Percentiles rank a stretch among this genome's conserved stretches.
phyloP scores from a whole-genome alignment of 441 rosid species.

The Codiaeum variegatum region DNA sequence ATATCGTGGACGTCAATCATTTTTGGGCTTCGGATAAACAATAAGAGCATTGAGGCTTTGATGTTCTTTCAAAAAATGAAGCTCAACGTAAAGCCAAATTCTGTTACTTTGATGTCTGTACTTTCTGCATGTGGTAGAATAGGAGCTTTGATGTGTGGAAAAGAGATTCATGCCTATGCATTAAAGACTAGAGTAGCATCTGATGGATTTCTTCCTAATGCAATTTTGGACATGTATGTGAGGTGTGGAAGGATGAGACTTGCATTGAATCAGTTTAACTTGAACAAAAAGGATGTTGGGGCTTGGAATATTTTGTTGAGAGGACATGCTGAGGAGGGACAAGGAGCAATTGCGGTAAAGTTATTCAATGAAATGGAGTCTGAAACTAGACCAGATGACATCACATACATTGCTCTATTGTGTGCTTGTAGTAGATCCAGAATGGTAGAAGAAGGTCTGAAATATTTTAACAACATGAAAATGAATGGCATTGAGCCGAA shows the following conservation, averaged over 20 bases:
- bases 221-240: slow-evolving; percentile 78
- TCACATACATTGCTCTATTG: slow-evolving; percentile 71
- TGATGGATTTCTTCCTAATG: slow-evolving; percentile 76
- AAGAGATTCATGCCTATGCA: slow-evolving; percentile 83
- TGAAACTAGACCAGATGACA: slow-evolving; percentile 57
- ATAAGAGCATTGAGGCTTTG: slow-evolving; percentile 74
- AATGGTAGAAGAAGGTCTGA: slow-evolving; percentile 71
- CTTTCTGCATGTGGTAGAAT: slow-evolving; percentile 84
- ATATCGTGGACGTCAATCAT: slow-evolving; percentile 90
- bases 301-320: slow-evolving; percentile 88
- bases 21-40: slow-evolving; percentile 71
- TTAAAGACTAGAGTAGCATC: slow-evolving; percentile 53
- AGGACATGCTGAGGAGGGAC: slow-evolving; percentile 63
- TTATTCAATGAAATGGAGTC: slow-evolving; percentile 53
- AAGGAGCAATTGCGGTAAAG: slow-evolving; percentile 51
- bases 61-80: slow-evolving; percentile 71
- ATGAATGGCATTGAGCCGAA: slow-evolving; percentile 45
- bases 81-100: slow-evolving; percentile 53
- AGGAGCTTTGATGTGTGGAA: slow-evolving; percentile 81
- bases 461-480: slow-evolving; percentile 60
- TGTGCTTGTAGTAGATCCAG: slow-evolving; percentile 82
- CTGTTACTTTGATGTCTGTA: slow-evolving; percentile 62
- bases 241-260: slow-evolving; percentile 75
- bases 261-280: slow-evolving; percentile 72
- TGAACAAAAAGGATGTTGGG: slow-evolving; percentile 52